phyloP scores from a whole-genome alignment of 139 green algal genomes.

The Tetradesmus obliquus region DNA sequence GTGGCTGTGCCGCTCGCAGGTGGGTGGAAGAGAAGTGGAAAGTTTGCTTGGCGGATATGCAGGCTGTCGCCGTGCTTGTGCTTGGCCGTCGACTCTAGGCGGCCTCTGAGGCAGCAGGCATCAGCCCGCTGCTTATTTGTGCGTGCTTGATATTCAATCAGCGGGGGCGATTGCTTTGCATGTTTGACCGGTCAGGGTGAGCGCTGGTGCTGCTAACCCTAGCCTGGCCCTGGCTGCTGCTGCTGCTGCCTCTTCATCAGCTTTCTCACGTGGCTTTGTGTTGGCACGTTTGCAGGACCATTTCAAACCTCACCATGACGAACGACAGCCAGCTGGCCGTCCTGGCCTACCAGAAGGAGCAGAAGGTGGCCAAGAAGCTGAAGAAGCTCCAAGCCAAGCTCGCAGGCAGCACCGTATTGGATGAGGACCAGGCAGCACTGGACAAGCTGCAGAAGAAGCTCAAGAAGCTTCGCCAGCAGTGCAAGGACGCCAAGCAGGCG shows the following conservation, averaged over 20 bases:
- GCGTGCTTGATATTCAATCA: background rate
- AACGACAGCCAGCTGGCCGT: conserved; percentile 11
- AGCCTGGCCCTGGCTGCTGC: background rate
- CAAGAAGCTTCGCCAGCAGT: conserved; percentile 43
- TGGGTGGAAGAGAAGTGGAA: background rate
- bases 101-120: background rate
- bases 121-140: background rate
- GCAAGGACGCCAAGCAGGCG: conserved; percentile 29
- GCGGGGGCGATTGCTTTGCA: background rate
- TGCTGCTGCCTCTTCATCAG: background rate
- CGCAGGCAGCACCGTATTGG: background rate
- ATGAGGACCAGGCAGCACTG: background rate
- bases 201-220: background rate
- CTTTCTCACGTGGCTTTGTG: background rate
- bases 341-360: conserved; percentile 32
- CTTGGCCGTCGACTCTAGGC: background rate
- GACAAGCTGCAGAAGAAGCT: conserved; percentile 25
- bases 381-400: conserved; percentile 45
- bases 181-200: background rate
- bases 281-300: conserved; percentile 10
- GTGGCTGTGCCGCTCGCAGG: background rate
- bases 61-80: background rate
- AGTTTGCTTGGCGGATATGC: background rate
- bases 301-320: background rate
- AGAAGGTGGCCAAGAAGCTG: conserved; percentile 53